A percentile compares a stretch with the other conserved stretches of the same genome.
Conservation (phyloP, 2,329 filamentous ascomycete species). For the Ambrosiella beaveri region DNA sequence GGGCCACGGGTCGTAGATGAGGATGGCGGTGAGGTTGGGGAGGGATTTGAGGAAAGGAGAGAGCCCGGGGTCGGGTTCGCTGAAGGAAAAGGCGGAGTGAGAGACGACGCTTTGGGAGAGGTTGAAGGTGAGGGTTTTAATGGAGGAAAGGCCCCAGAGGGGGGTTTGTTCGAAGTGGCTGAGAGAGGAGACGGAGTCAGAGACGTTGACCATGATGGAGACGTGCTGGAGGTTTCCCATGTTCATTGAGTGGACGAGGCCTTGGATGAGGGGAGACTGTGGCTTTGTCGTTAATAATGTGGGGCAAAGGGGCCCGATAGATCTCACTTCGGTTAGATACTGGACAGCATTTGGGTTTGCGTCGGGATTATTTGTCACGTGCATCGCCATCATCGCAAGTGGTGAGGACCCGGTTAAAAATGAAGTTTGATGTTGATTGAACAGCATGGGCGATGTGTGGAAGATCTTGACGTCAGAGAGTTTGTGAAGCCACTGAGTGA, state of each 20-base stretch:
- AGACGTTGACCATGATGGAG: background rate
- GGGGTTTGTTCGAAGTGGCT: background rate
- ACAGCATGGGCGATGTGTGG: background rate
- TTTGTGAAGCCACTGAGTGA: background rate
- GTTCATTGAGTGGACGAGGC: background rate
- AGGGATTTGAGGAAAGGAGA: conserved; percentile 14
- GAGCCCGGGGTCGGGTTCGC: conserved; percentile 5
- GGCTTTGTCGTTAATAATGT: background rate
- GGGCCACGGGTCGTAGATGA: conserved; percentile 10
- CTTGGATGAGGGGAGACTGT: background rate
- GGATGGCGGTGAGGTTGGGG: conserved; percentile 14
- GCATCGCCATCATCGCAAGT: too few species aligned
- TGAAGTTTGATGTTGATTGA: background rate
- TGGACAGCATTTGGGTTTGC: too few species aligned
- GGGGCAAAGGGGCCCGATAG: background rate
- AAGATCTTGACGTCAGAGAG: background rate
- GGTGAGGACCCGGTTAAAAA: too few species aligned
- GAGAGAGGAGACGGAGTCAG: background rate
- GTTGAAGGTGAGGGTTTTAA: background rate
- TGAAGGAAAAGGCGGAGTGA: background rate
- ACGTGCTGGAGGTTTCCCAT: background rate
- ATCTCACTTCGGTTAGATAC: too few species aligned
- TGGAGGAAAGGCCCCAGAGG: background rate
- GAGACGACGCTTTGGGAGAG: background rate
- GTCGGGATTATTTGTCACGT: too few species aligned